Base-by-base conservation (phyloP, 176 grass and related monocot species). In the Calamus simplicifolius region DNA sequence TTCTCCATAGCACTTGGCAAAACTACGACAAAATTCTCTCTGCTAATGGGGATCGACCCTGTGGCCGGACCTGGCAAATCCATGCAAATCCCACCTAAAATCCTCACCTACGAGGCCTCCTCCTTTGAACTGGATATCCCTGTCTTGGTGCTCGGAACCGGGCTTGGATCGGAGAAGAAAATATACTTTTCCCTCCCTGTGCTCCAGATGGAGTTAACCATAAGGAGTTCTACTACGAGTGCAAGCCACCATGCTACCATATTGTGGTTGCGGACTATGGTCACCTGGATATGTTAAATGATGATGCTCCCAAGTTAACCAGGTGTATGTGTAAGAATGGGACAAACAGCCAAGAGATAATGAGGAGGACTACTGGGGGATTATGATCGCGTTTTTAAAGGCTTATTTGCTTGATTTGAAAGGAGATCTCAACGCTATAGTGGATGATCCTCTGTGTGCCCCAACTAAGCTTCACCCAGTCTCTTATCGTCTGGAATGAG, bases 271-370 rank as follows among this genome's bases (percentile, higher is more conserved):
- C 30, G 29, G 69, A 84, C 21, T 89, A 89, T 19, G 85, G 80
- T 2, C 85, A 89, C 26, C 53, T 89, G 18, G 77, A 84, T 57
- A 69, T 89, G 72, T 59, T 89, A 16, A 68, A 84, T 13, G 77
- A 89, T 8, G 56, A 74, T 8, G 85, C 73, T 6, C 62, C 74
- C 0, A 59, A 54, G 54, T 48, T 80, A 12, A 80, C 73, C 1
- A 73, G 64, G 51, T 80, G 76, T 62, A 0, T 73, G 4, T 89
- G 85, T 72, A 84, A 73, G 68, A 78, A 63, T 6, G 85, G 80
- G 25, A 76, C 19, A 65, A 61, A 76, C 17, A 66, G 67, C 25
- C 80, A 79, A 78, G 80, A 77, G 26, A 43, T 58, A 18, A 89
- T 84, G 85, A 56, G 85, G 69, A 73, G 76, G 61, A 65, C 25